A percentile compares a stretch with the other conserved stretches of the same genome.
Evolutionary conservation across 83 land plant genomes (phyloP).

Genomic region (Thuja plicata): DNA sequence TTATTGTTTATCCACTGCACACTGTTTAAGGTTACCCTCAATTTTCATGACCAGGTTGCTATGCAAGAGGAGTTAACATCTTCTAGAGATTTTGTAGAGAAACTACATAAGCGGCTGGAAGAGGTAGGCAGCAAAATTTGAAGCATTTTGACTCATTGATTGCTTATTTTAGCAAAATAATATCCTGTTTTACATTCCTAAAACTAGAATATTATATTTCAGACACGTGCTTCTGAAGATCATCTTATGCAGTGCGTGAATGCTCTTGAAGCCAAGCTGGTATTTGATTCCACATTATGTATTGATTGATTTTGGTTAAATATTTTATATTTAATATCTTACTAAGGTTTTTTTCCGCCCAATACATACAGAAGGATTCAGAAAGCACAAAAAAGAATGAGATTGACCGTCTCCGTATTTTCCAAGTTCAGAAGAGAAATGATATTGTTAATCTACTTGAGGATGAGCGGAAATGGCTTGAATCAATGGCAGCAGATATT

Average conservation of each 20-base stretch:
- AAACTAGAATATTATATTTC: background rate
- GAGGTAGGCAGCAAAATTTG: conserved; percentile 22
- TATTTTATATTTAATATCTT: background rate
- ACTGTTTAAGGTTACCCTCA: conserved; percentile 13
- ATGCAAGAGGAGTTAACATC: conserved; percentile 56
- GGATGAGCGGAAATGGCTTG: conserved; percentile 36
- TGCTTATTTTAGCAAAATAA: background rate
- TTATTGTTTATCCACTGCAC: background rate
- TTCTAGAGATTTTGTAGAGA: conserved; percentile 28
- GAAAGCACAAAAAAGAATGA: conserved; percentile 22
- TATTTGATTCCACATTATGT: conserved; percentile 18
- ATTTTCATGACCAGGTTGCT: conserved; percentile 29
- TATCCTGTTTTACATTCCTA: background rate
- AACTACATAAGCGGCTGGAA: conserved; percentile 43
- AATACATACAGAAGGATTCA: conserved; percentile 32
- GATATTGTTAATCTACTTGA: conserved; percentile 47
- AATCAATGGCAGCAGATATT: conserved; percentile 14
- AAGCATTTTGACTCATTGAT: background rate
- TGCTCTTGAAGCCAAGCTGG: conserved; percentile 53
- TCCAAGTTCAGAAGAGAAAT: conserved; percentile 35
- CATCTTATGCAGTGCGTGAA: conserved; percentile 48
- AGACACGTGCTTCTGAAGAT: conserved; percentile 34
- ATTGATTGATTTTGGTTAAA: background rate
- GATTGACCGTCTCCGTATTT: conserved; percentile 30
- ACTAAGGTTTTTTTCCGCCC: background rate